These are phyloP conservation scores for Asparagopsis taxiformis DNA, from an alignment of 31 red algal genomes.

Conservation along the genomic window DNA sequence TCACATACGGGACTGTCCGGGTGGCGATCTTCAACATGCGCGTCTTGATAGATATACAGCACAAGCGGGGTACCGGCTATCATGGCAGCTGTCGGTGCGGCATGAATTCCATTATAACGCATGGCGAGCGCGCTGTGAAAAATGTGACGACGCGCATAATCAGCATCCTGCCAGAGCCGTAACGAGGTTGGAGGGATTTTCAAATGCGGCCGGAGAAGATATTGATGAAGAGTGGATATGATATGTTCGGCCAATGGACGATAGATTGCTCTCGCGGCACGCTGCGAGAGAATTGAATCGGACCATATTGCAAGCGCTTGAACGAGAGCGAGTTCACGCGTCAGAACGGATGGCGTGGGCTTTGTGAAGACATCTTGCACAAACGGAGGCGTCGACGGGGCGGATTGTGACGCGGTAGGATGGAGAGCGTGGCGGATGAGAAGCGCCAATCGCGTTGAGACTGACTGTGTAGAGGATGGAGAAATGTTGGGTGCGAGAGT, in stretches of 20 bases:
- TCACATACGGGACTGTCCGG: background rate
- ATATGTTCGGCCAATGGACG: background rate
- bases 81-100: slow-evolving; percentile 16
- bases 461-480: too few species aligned
- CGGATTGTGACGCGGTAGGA: background rate
- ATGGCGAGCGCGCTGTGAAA: slow-evolving; percentile 10
- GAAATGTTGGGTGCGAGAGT: too few species aligned
- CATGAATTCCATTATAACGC: slow-evolving; percentile 14
- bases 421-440: slow-evolving; percentile 15
- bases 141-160: slow-evolving; percentile 8
- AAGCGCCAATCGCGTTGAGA: too few species aligned
- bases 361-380: background rate
- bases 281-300: slow-evolving; percentile 3
- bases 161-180: too few species aligned
- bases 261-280: background rate
- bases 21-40: background rate
- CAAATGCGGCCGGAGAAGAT: background rate
- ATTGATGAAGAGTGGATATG: background rate
- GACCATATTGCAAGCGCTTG: slow-evolving; percentile 18
- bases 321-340: slow-evolving; percentile 12
- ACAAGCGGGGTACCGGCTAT: slow-evolving; percentile 34
- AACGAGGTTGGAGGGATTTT: background rate
- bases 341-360: slow-evolving; percentile 1
- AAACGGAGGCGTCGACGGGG: background rate
- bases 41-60: background rate